Conservation (phyloP, 257 asterid species). For the Solanum etuberosum region DNA sequence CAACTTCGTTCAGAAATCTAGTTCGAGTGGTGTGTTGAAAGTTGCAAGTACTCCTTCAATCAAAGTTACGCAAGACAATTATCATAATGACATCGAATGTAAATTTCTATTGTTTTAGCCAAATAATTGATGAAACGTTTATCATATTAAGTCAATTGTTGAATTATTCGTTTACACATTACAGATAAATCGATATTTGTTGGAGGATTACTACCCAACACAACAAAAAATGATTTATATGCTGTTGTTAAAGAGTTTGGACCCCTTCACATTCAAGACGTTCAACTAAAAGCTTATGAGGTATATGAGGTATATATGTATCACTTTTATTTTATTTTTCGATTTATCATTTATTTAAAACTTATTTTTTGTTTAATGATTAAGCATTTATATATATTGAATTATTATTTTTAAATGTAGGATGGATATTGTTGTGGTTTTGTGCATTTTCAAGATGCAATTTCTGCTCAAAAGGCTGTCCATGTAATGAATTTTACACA, state of each 20-base stretch:
- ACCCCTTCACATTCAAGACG: conserved; percentile 14
- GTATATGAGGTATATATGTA: conserved; percentile 3
- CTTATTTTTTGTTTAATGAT: background rate
- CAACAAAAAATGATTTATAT: conserved; percentile 27
- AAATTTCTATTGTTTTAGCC: conserved; percentile 6
- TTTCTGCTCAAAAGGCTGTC: conserved; percentile 49
- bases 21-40: background rate
- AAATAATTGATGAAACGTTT: background rate
- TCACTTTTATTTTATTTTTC: too few species aligned
- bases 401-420: conserved; percentile 9
- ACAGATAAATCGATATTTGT: conserved; percentile 36
- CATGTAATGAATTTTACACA: conserved; percentile 19
- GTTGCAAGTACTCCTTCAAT: background rate
- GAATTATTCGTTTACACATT: background rate
- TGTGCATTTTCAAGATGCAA: conserved; percentile 53
- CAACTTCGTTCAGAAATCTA: background rate
- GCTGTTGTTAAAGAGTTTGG: conserved; percentile 46
- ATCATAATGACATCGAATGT: background rate
- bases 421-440: conserved; percentile 68
- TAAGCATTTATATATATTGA: background rate
- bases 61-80: background rate
- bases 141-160: background rate
- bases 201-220: conserved; percentile 30
- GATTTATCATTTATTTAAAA: too few species aligned
- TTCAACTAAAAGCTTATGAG: conserved; percentile 37